A percentile compares a stretch with the other conserved stretches of the same genome.
phyloP scores from a whole-genome alignment of 2,329 filamentous ascomycete species.

The Pochonia chlamydosporia region DNA sequence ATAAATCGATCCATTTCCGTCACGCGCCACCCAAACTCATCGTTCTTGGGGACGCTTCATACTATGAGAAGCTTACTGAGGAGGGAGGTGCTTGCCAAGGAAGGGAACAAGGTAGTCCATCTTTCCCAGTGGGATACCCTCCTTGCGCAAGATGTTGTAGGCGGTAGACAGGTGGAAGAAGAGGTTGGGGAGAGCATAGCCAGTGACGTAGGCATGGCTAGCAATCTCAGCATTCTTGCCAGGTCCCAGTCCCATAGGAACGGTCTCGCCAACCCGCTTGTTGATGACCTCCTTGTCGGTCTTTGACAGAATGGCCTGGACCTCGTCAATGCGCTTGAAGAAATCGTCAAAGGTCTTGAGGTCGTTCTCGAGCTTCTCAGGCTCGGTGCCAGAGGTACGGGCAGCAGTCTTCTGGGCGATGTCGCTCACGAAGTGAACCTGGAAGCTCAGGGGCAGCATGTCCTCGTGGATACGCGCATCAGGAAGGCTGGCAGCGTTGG shows the following conservation, averaged over 20 bases:
- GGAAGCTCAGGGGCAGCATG: slow-evolving; percentile 38
- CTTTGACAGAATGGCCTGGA: slow-evolving; percentile 23
- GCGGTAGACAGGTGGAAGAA: slow-evolving; percentile 57
- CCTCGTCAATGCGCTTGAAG: slow-evolving; percentile 26
- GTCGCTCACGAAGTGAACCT: slow-evolving; percentile 29
- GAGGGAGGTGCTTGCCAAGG: slow-evolving; percentile 14
- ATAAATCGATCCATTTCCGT: no score
- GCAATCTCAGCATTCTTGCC: slow-evolving; percentile 19
- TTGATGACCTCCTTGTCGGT: slow-evolving; percentile 28
- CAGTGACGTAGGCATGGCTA: slow-evolving; percentile 36
- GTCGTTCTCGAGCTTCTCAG: slow-evolving; percentile 19
- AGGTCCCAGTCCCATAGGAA: slow-evolving; percentile 26
- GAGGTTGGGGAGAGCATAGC: slow-evolving; percentile 52
- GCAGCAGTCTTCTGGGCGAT: slow-evolving; percentile 24
- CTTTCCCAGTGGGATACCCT: slow-evolving; percentile 60
- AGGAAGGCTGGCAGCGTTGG: slow-evolving; percentile 25
- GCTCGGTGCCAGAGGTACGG: slow-evolving; percentile 25
- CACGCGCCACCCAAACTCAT: no score
- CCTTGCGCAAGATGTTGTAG: slow-evolving; percentile 55
- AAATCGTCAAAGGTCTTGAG: slow-evolving; percentile 28
- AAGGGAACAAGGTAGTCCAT: slow-evolving; percentile 41
- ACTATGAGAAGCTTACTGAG: neutral
- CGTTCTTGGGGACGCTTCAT: no score
- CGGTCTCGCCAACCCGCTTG: slow-evolving; percentile 18
- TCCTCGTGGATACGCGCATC: slow-evolving; percentile 29